phyloP scores from a whole-genome alignment of 1,284 basidiomycete genomes.

The Caloboletus firmus region DNA sequence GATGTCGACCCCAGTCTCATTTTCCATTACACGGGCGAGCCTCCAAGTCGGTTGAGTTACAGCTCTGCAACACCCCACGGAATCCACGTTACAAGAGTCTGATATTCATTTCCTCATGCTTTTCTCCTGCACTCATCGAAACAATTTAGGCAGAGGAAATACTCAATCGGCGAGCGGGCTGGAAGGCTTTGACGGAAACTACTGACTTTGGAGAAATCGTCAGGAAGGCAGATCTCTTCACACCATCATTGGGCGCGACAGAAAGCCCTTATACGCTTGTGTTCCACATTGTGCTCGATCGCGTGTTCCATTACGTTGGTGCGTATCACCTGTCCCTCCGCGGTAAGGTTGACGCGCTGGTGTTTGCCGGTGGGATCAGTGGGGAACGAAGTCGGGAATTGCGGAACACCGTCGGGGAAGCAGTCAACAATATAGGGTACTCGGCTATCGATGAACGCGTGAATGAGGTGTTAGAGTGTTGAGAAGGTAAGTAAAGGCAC shows the following conservation, averaged over 20 bases:
- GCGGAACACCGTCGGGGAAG: slow-evolving; percentile 54
- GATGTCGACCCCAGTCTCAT: slow-evolving; percentile 81
- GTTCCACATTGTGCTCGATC: slow-evolving; percentile 74
- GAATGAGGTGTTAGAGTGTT: slow-evolving; percentile 37
- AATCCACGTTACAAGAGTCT: slow-evolving; percentile 62
- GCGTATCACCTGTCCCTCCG: slow-evolving; percentile 74
- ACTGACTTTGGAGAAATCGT: slow-evolving; percentile 73
- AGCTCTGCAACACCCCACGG: slow-evolving; percentile 47
- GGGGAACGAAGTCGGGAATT: slow-evolving; percentile 72
- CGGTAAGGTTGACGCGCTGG: slow-evolving; percentile 69
- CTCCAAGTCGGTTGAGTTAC: slow-evolving; percentile 46
- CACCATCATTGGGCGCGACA: slow-evolving; percentile 3
- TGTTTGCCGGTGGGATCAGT: slow-evolving; percentile 86
- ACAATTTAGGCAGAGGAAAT: slow-evolving; percentile 65
- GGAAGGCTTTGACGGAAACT: slow-evolving; percentile 78
- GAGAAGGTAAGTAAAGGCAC: slow-evolving; percentile 33
- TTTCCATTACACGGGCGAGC: slow-evolving; percentile 77
- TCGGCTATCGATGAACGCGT: slow-evolving; percentile 43
- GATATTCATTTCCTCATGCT: background rate
- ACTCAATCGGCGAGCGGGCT: slow-evolving; percentile 71
- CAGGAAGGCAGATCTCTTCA: slow-evolving; percentile 33
- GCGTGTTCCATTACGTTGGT: slow-evolving; percentile 70
- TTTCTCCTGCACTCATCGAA: background rate
- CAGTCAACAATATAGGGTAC: slow-evolving; percentile 63
- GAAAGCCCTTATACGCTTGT: slow-evolving; percentile 51